Base-by-base conservation (phyloP, 176 grass and related monocot genomes). In the Lolium multiflorum region DNA sequence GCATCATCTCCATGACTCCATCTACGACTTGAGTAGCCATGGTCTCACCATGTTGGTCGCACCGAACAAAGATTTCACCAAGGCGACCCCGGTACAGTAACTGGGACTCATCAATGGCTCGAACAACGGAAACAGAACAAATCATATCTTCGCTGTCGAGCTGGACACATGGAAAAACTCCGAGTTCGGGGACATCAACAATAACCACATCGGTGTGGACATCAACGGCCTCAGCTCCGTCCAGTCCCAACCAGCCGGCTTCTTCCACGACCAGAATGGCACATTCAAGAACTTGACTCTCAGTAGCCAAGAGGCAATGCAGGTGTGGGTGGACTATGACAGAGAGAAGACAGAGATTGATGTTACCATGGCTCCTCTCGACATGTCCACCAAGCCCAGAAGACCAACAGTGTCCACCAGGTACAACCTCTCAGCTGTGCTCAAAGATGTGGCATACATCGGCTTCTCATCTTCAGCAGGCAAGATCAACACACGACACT, bases 321-420 rank as follows among this genome's bases (percentile, higher is more conserved):
- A 89, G 71, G 76, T 80, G 14, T 89, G 76, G 87, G 75, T 89
- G 21, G 87, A 84, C 15, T 89, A 89, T 3, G 74, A 89, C 7
- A 57, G 55, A 3, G 56, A 66, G 18, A 25, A 31, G 3, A 74
- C 51, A 24, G 41, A 35, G 31, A 35, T 35, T 35, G 31, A 35
- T 35, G 31, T 35, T 35, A 35, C 31, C 31, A 35, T 35, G 31
- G 31, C 31, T 35, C 1, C 31, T 35, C 31, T 35, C 31, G 31
- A 35, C 31, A 35, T 35, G 31, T 35, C 31, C 31, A 35, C 31
- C 31, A 35, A 35, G 31, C 31, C 31, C 31, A 35, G 31, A 3
- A 35, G 31, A 35, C 31, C 31, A 35, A 35, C 31, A 35, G 31
- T 35, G 31, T 35, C 31, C 31, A 35, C 31, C 31, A 35, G 31